phyloP scores from a whole-genome alignment of 208 protist species.

The Trypanosoma mega region DNA sequence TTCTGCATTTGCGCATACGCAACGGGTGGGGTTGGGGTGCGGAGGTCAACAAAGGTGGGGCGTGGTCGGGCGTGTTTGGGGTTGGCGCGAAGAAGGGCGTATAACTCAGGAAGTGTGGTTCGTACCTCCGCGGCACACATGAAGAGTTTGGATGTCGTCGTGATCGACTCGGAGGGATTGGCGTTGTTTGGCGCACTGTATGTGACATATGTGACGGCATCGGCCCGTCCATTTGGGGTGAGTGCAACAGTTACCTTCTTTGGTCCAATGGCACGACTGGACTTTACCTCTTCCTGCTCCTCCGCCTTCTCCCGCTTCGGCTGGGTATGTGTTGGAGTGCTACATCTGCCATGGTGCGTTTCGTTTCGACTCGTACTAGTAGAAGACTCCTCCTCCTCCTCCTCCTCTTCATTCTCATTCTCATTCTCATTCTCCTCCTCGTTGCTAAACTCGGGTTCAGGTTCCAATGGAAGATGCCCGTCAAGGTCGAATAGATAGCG shows the following conservation, averaged over 20 bases:
- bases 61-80: slow-evolving; percentile 22
- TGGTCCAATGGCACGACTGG: slow-evolving; percentile 1
- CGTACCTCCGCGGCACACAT: slow-evolving; percentile 78
- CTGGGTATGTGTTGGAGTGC: too few species aligned
- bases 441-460: neutral
- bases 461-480: slow-evolving; percentile 30
- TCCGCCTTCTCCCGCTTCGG: too few species aligned
- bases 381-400: too few species aligned
- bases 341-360: too few species aligned
- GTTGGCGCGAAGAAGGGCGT: slow-evolving; percentile 58
- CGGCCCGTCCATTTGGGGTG: slow-evolving; percentile 91
- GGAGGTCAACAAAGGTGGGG: slow-evolving; percentile 66
- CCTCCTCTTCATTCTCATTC: slow-evolving; percentile 27
- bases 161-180: neutral
- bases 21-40: slow-evolving; percentile 33
- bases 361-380: too few species aligned
- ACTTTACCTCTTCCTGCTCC: slow-evolving; percentile 21
- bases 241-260: slow-evolving; percentile 81
- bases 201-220: slow-evolving; percentile 81
- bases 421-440: slow-evolving; percentile 4
- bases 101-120: slow-evolving; percentile 74
- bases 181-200: slow-evolving; percentile 27
- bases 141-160: slow-evolving; percentile 63
- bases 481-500: slow-evolving; percentile 79
- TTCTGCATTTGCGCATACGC: slow-evolving; percentile 91